phyloP scores from a whole-genome alignment of 1,284 basidiomycete genomes.

The Moesziomyces parantarcticus region DNA sequence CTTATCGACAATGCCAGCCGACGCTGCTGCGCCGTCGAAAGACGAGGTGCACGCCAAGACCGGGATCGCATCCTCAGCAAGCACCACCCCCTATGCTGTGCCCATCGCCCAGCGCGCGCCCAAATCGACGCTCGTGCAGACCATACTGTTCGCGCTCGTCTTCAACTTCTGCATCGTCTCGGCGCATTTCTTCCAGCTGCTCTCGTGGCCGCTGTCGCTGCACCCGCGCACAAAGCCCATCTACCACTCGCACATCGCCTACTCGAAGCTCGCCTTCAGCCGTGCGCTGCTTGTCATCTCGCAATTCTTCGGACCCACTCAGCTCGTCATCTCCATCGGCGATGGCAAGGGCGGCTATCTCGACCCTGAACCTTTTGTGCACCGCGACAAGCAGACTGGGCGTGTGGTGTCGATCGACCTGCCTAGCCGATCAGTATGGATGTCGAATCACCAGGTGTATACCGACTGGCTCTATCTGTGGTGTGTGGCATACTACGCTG shows the following conservation, averaged over 20 bases:
- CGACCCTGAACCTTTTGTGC: constrained; percentile 52
- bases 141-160: constrained; percentile 45
- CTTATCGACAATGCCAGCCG: neutral
- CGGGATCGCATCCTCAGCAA: constrained; percentile 19
- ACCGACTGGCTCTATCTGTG: constrained; percentile 65
- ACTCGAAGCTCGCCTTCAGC: constrained; percentile 52
- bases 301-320: constrained; percentile 59
- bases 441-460: constrained; percentile 62
- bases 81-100: constrained; percentile 23
- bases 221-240: constrained; percentile 24
- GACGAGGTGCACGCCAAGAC: constrained; percentile 30
- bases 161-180: constrained; percentile 57
- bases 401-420: constrained; percentile 37
- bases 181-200: constrained; percentile 42
- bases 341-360: constrained; percentile 49
- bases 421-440: constrained; percentile 49
- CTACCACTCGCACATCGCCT: constrained; percentile 44
- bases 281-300: constrained; percentile 48
- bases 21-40: neutral
- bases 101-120: constrained; percentile 46
- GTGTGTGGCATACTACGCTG: constrained; percentile 57
- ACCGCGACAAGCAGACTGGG: constrained; percentile 37
- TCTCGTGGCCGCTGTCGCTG: constrained; percentile 47
- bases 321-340: constrained; percentile 51
- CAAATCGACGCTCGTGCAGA: constrained; percentile 31